A percentile compares a stretch with the other conserved stretches of the same genome.
Conservation (phyloP, 73 alveolate genomes). For the Symbiodinium pilosum region DNA sequence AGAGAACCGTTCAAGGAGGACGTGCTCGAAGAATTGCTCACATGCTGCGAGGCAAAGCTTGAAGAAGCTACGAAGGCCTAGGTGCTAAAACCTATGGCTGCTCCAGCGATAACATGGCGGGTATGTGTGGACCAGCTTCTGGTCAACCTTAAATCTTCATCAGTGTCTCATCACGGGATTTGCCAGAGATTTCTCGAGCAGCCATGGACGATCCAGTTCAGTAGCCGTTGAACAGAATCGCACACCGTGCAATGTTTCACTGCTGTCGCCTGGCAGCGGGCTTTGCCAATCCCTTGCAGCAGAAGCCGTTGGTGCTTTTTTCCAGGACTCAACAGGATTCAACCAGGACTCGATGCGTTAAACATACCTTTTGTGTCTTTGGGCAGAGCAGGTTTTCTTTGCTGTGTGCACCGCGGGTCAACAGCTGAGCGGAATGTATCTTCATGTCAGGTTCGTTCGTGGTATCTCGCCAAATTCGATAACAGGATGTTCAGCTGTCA, state of each 20-base stretch:
- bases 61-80: slow-evolving; percentile 62
- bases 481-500: neutral
- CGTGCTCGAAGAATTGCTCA: no score
- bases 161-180: no score
- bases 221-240: slow-evolving; percentile 16
- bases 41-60: slow-evolving; percentile 89
- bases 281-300: slow-evolving; percentile 3
- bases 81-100: neutral
- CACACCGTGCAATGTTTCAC: neutral
- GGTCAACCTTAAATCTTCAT: neutral
- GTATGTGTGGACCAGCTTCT: neutral
- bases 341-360: no score
- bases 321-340: no score
- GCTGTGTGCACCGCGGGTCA: neutral
- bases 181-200: no score
- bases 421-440: neutral
- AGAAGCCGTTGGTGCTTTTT: neutral
- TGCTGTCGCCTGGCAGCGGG: neutral
- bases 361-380: no score
- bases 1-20: no score
- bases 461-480: no score
- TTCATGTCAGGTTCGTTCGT: no score
- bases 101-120: neutral
- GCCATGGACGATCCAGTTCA: neutral
- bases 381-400: no score